These are phyloP conservation scores for Scheffersomyces amazonensis DNA, from an alignment of 805 yeast genomes.

Conservation along the genomic window DNA sequence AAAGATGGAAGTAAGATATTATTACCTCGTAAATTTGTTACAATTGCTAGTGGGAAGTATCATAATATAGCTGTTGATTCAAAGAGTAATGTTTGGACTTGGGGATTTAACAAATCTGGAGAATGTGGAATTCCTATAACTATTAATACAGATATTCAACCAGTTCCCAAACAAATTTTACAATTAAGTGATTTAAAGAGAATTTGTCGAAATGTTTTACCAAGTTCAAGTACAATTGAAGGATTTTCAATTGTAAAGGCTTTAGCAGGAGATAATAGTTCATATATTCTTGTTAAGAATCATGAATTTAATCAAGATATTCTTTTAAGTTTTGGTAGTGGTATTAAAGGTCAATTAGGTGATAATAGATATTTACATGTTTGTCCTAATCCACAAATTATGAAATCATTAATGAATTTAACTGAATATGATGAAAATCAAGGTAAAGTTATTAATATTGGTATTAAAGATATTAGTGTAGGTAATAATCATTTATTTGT, in stretches of 20 bases:
- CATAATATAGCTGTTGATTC: constrained; percentile 72
- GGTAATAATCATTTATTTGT: constrained; percentile 68
- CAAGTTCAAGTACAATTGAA: constrained; percentile 13
- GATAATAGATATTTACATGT: constrained; percentile 73
- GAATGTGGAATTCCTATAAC: constrained; percentile 73
- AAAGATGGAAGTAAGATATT: constrained; percentile 18
- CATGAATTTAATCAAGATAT: constrained; percentile 17
- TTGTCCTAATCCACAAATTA: constrained; percentile 60
- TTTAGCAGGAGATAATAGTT: constrained; percentile 68
- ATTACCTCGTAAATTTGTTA: constrained; percentile 44
- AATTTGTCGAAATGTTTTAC: constrained; percentile 26
- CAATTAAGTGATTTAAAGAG: constrained; percentile 10
- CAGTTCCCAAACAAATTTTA: constrained; percentile 58
- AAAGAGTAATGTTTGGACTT: constrained; percentile 71
- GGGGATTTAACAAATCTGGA: constrained; percentile 86
- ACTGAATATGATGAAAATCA: constrained; percentile 53
- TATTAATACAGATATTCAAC: constrained; percentile 61
- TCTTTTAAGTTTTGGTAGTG: constrained; percentile 74
- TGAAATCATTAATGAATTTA: constrained; percentile 47
- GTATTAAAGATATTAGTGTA: constrained; percentile 50
- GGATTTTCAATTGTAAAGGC: constrained; percentile 51
- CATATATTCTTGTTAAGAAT: constrained; percentile 27
- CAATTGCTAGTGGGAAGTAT: constrained; percentile 69
- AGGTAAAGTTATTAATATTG: constrained; percentile 40
- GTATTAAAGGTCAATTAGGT: constrained; percentile 84